phyloP scores from a whole-genome alignment of 2,329 filamentous ascomycete species.

The Xylariaceae sp. region DNA sequence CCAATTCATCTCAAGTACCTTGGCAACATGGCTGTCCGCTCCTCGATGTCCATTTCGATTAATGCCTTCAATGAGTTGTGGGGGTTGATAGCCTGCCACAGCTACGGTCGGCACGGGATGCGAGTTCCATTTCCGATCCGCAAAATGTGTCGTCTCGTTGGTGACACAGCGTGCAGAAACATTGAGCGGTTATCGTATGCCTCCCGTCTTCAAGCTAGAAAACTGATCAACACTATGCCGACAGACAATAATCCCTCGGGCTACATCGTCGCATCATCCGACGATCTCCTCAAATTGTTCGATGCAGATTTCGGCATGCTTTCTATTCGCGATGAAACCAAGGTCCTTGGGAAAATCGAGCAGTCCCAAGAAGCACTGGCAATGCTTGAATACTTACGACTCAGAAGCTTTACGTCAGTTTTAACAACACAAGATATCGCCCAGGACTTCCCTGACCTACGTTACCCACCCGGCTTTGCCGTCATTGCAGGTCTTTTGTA shows the following conservation, averaged over 20 bases:
- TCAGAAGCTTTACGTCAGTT: conserved; percentile 71
- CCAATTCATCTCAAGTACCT: conserved; percentile 87
- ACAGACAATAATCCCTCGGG: conserved; percentile 79
- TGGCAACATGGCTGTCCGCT: conserved; percentile 83
- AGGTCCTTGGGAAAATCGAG: conserved; percentile 71
- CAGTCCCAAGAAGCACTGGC: conserved; percentile 80
- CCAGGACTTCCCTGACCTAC: conserved; percentile 75
- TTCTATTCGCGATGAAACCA: conserved; percentile 84
- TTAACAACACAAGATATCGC: conserved; percentile 72
- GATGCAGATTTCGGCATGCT: conserved; percentile 83
- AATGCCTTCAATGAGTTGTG: conserved; percentile 82
- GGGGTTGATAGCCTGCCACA: conserved; percentile 84
- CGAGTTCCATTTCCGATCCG: conserved; percentile 87
- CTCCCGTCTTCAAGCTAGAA: conserved; percentile 77
- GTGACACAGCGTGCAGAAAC: conserved; percentile 80
- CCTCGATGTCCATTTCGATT: conserved; percentile 92
- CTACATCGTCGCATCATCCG: conserved; percentile 85
- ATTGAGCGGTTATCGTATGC: conserved; percentile 86
- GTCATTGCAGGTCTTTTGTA: conserved; percentile 75
- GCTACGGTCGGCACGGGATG: conserved; percentile 75
- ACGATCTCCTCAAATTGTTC: conserved; percentile 78
- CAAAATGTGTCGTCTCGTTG: conserved; percentile 86
- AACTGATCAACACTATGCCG: conserved; percentile 81
- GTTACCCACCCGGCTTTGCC: conserved; percentile 74
- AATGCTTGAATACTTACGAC: conserved; percentile 77